Conservation (phyloP, 805 yeast species). For the Saccharomycopsis schoenii region DNA sequence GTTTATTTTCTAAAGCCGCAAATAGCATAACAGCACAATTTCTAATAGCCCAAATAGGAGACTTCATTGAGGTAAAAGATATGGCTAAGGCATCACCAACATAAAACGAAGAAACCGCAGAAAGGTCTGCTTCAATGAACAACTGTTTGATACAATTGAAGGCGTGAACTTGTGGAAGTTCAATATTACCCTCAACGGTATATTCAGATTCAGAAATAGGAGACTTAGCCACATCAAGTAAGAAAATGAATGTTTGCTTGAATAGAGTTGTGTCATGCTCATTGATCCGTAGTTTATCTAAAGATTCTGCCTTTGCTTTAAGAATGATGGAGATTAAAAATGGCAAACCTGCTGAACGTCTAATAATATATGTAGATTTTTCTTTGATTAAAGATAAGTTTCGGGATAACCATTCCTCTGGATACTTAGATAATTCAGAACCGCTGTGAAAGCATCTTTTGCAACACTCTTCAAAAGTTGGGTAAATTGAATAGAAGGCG, state of each 20-base stretch:
- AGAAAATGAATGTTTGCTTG: conserved; percentile 37
- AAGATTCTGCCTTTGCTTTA: conserved; percentile 31
- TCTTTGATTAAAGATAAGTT: conserved; percentile 43
- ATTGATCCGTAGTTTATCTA: conserved; percentile 7
- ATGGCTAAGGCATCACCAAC: conserved; percentile 50
- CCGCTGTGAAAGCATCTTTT: conserved; percentile 32
- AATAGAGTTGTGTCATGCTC: conserved; percentile 32
- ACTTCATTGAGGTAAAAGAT: conserved; percentile 53
- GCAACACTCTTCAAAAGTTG: conserved; percentile 65
- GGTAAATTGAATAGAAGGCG: conserved; percentile 82
- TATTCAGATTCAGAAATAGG: conserved; percentile 40
- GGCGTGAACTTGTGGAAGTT: conserved; percentile 90
- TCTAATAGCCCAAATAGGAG: conserved; percentile 73
- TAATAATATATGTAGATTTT: conserved; percentile 61
- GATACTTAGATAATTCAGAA: conserved; percentile 28
- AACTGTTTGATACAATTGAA: conserved; percentile 73
- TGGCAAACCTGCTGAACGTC: conserved; percentile 92
- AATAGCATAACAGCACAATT: conserved; percentile 93
- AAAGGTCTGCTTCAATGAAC: conserved; percentile 60
- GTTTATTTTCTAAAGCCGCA: conserved; percentile 67
- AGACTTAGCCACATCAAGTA: conserved; percentile 44
- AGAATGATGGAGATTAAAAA: conserved; percentile 65
- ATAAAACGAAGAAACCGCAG: conserved; percentile 39
- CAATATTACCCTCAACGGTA: conserved; percentile 38
- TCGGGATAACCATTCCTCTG: conserved; percentile 50